phyloP scores from a whole-genome alignment of 805 yeast species.

The Myxozyma geophila region DNA sequence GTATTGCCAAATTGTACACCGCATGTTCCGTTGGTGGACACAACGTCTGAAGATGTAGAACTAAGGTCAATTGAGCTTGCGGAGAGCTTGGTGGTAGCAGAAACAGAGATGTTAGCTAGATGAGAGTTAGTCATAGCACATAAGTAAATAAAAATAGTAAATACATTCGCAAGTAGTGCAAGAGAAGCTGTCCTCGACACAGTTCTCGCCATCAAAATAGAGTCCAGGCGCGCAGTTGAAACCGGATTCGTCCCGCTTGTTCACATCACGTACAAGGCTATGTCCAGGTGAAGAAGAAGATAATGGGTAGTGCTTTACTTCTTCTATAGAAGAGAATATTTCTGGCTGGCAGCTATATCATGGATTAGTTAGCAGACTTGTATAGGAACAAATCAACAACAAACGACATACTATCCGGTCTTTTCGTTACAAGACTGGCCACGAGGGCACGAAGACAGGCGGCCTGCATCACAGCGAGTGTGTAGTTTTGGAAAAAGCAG shows the following conservation, averaged over 20 bases:
- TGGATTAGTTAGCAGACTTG: neutral
- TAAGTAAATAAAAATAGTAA: neutral
- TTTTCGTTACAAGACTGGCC: constrained; percentile 19
- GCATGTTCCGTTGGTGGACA: constrained; percentile 23
- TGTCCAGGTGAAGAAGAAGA: neutral
- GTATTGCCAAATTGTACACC: constrained; percentile 11
- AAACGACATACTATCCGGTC: constrained; percentile 3
- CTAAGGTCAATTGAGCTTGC: neutral
- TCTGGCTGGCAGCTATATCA: neutral
- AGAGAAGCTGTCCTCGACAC: neutral
- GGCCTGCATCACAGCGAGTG: constrained; percentile 2
- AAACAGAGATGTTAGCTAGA: constrained; percentile 8
- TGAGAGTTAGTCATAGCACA: neutral
- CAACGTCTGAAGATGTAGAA: neutral
- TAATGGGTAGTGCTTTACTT: neutral
- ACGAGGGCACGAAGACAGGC: constrained; percentile 11
- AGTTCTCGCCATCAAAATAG: neutral
- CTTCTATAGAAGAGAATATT: neutral
- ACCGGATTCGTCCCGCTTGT: neutral
- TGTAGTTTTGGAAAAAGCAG: constrained; percentile 18
- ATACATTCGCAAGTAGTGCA: neutral
- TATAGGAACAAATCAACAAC: neutral
- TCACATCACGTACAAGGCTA: neutral
- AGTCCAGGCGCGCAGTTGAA: neutral
- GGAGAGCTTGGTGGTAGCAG: neutral